Evolutionary conservation across 768 basidiomycete species (phyloP).

Genomic region (Kwoniella pini): DNA sequence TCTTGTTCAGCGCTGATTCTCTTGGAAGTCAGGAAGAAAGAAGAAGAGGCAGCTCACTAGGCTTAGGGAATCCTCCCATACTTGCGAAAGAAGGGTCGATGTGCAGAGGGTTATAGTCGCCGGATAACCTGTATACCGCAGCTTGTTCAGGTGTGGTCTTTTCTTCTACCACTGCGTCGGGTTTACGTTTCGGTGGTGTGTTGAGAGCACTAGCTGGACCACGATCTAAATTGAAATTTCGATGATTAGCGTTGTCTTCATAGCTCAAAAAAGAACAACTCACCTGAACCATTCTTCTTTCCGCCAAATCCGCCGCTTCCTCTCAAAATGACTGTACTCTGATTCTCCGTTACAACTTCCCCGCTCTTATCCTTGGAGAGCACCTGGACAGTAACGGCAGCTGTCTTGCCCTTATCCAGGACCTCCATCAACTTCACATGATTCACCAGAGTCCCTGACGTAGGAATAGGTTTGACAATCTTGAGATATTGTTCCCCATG

Average conservation of each 20-base stretch:
- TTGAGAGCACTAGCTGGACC: conserved; percentile 84
- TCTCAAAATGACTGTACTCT: conserved; percentile 86
- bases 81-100: conserved; percentile 91
- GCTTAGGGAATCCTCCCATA: conserved; percentile 90
- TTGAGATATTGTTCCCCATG: conserved; percentile 96
- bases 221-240: too few relatives aligned
- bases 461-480: conserved; percentile 77
- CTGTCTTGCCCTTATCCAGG: conserved; percentile 75
- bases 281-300: conserved; percentile 77
- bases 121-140: conserved; percentile 87
- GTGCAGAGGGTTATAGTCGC: conserved; percentile 88
- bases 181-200: conserved; percentile 72
- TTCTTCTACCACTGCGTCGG: conserved; percentile 86
- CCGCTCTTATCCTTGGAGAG: conserved; percentile 84
- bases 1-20: conserved; percentile 53
- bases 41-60: conserved; percentile 59
- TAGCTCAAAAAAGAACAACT: conserved; percentile 37
- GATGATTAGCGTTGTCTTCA: too few relatives aligned
- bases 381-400: conserved; percentile 75
- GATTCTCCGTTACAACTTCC: conserved; percentile 83
- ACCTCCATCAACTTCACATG: conserved; percentile 65
- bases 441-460: conserved; percentile 74
- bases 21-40: neutral
- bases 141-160: conserved; percentile 79
- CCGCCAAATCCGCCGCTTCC: conserved; percentile 97